phyloP scores from a whole-genome alignment of 169 alveolate species.

The Hepatocystis sp. region DNA sequence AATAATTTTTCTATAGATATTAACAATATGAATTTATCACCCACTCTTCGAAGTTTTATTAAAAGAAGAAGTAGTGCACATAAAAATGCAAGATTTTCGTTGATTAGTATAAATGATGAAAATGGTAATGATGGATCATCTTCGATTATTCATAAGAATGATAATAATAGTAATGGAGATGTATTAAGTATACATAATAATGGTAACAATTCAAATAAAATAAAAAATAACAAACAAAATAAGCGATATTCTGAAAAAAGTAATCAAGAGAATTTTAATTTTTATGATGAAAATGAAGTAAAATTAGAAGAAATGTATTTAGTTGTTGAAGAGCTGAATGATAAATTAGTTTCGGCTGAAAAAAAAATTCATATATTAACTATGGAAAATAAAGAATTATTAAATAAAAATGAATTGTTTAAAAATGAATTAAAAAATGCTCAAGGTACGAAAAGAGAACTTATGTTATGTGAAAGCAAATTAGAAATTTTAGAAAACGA shows the following conservation, averaged over 20 bases:
- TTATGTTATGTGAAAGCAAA: constrained; percentile 72
- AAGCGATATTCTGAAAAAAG: constrained; percentile 20
- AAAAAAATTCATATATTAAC: constrained; percentile 15
- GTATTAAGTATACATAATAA: neutral
- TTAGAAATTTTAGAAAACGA: constrained; percentile 58
- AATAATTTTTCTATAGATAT: constrained; percentile 58
- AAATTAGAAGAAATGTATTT: constrained; percentile 65
- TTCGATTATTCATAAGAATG: neutral
- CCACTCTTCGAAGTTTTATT: constrained; percentile 58
- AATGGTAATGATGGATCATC: too few relatives aligned
- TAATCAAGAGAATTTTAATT: constrained; percentile 22
- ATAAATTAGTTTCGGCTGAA: constrained; percentile 32
- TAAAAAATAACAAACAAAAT: too few relatives aligned
- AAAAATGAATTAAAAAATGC: constrained; percentile 37
- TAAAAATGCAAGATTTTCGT: constrained; percentile 8
- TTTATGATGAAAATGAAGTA: constrained; percentile 73
- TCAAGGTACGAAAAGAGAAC: constrained; percentile 59
- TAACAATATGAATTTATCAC: constrained; percentile 52
- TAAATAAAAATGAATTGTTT: constrained; percentile 62
- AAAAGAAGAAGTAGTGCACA: constrained; percentile 51
- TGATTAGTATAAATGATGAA: neutral
- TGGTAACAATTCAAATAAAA: too few relatives aligned
- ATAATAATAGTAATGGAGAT: neutral
- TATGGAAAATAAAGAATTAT: constrained; percentile 48
- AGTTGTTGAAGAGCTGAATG: constrained; percentile 53